Base-by-base conservation (phyloP, 106 monocot genomes). In the Xerophyta viscosa region DNA sequence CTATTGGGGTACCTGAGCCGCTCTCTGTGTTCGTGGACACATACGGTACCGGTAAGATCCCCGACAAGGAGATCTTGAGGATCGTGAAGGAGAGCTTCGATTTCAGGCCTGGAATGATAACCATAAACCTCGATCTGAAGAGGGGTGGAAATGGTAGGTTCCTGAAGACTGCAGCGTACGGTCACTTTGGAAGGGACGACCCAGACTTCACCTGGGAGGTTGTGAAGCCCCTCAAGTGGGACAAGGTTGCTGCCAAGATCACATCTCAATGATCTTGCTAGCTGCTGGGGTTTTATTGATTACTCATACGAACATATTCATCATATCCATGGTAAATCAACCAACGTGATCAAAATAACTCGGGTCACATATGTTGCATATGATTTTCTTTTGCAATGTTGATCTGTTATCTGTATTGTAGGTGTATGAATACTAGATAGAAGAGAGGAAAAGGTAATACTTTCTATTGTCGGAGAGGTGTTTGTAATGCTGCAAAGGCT, bases 201-300 rank as follows among this genome's bases (percentile, higher is more conserved):
- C n/a, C 75, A 0, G 75, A 75, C 68, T 75, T 75, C 63, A 75
- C 68, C 63, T 75, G 75, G 75, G 75, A 75, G 63, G 31, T 47
- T 3, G 58, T 68, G 31, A 75, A 75, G 63, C 63, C 56, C 8
- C 75, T 75, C 58, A 75, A 68, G 36, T 75, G 68, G 63, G 68
- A 64, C 27, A 75, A 75, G 62, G 56, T 67, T 1, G 45, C 63
- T 0, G 57, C 68, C 13, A n/a, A n/a, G 21, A 22, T 20, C 23
- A 7, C 39, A n/a, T 39, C 39, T 39, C 39, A 39, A 39, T 15
- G 1, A 3, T 39, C 10, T 39, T 39, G n/a, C n/a, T n/a, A n/a
- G n/a, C n/a, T n/a, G n/a, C n/a, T n/a, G n/a, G n/a, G n/a, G n/a
- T n/a, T n/a, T n/a, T n/a, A n/a, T n/a, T n/a, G n/a, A n/a, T n/a